Base-by-base conservation (phyloP, 1,284 basidiomycete genomes). In the Clitocybe nebularis region DNA sequence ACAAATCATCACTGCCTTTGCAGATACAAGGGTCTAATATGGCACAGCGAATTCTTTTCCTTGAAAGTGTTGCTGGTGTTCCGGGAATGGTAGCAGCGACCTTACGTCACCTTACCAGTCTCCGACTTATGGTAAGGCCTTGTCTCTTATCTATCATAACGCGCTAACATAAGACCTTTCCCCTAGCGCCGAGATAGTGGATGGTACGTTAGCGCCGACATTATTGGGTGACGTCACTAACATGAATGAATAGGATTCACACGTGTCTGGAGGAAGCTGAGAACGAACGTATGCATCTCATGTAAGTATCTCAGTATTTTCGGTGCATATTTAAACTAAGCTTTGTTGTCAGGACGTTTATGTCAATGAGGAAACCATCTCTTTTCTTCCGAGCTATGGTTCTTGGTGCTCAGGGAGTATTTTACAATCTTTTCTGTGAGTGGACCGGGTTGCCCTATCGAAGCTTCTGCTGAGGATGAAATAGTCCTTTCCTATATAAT, bases 51-150 rank as follows among this genome's bases (percentile, higher is more conserved):
- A 88, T 94, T 49, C 69, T 96, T 34, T 89, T 96, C 66, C 73
- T 96, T 32, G 93, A 96, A 67, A 85, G 79, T 40, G 81, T 96
- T 39, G 95, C 95, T 4, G 95, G 91, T 26, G 93, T 93, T 4
- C 91, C 92, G 8, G 93, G 93, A 1, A 94, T 95, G 91, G 91
- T 93, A 8, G 93, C 84, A 9, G 93, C 90, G 1, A 88, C 88
- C 20, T 70, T 92, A 32, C 77, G 93, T 24, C 92, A 95, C 67
- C 71, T 95, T 17, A 75, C 77, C 30, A 89, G 86, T 60, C 69
- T 95, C 24, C 79, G 93, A 36, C 67, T 92, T 20, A 85, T 96
- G 86, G 86, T 85, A 52, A 53, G 62, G 51, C 22, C n/a, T n/a
- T n/a, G n/a, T n/a, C n/a, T n/a, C n/a, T n/a, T n/a, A n/a, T n/a